Base-by-base conservation (phyloP, 2,329 filamentous ascomycete species). In the Colletotrichum sp. region DNA sequence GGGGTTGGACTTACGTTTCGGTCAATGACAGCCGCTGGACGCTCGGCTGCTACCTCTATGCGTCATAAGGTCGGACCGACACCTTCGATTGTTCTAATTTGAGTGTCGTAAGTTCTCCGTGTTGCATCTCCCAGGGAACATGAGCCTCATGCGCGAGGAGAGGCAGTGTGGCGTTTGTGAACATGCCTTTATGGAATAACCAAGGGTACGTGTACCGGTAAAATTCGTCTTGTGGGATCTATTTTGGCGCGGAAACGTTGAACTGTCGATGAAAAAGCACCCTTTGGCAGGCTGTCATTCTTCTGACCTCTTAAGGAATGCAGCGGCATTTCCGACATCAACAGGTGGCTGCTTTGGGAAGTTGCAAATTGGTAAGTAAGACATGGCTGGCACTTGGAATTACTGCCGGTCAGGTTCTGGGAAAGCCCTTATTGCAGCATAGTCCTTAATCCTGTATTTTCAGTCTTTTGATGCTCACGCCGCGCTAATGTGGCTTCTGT, bases 21-120 rank as follows among this genome's bases (percentile, higher is more conserved):
- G 18, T 44, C 39, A 21, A 49, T 21, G 10, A 49, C 3, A 49
- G 44, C 44, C 10, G n/a, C 44, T 49, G n/a, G 4, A 13, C n/a
- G 9, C 44, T 21, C 44, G 6, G n/a, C n/a, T 49, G 18, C 10
- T 21, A 10, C 9, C 10, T 13, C 44, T 49, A 7, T 49, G 12
- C 8, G 6, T n/a, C n/a, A 3, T 8, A 13, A 12, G n/a, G 6
- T 21, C n/a, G n/a, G 18, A 21, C 5, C n/a, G 18, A 2, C 39
- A 49, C 39, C 18, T 1, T 21, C 18, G 2, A 0, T 12, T 2
- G 1, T 49, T 49, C 9, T 13, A 1, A 7, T 21, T 2, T 49
- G 6, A 13, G 44, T 21, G n/a, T 49, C 12, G n/a, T 13, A 49
- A 13, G 44, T 49, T 49, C 18, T 4, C 44, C n/a, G n/a, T 1